Conservation (phyloP, 805 yeast genomes). For the Cyberlindnera xishuangbannaensis region DNA sequence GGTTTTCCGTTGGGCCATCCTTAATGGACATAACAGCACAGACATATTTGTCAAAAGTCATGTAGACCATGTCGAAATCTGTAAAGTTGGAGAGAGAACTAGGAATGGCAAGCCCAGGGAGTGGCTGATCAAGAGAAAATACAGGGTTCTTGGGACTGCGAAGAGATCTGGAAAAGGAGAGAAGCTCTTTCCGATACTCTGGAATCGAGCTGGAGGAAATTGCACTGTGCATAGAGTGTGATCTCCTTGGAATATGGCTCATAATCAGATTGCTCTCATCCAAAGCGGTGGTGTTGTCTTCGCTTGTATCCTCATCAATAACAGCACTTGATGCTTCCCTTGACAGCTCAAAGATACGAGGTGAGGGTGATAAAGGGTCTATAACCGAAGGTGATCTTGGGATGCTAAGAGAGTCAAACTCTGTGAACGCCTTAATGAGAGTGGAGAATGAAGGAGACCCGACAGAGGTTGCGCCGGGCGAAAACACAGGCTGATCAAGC, state of each 20-base stretch:
- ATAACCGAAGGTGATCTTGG: constrained; percentile 16
- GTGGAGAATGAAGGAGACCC: constrained; percentile 18
- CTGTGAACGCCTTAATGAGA: constrained; percentile 21
- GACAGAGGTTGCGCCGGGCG: constrained; percentile 5
- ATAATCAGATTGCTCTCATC: constrained; percentile 1
- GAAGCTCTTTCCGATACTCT: constrained; percentile 20
- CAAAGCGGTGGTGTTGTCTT: constrained; percentile 1
- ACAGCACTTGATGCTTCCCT: no score
- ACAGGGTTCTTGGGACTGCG: neutral
- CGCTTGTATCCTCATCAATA: constrained; percentile 1
- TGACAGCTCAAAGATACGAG: constrained; percentile 9
- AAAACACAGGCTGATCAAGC: constrained; percentile 9
- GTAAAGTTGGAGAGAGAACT: neutral
- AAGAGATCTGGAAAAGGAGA: constrained; percentile 14
- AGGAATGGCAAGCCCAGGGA: neutral
- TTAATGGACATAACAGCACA: constrained; percentile 56
- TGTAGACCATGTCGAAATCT: constrained; percentile 22
- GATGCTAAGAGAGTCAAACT: constrained; percentile 17
- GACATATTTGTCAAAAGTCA: constrained; percentile 39
- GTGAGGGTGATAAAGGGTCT: constrained; percentile 13
- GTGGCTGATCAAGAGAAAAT: neutral
- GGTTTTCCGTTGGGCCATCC: constrained; percentile 60
- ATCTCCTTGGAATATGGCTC: constrained; percentile 9
- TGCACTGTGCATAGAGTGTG: constrained; percentile 19
- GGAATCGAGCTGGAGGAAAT: constrained; percentile 16